Base-by-base conservation (phyloP, 2,329 filamentous ascomycete genomes). In the Fusarium mundagurra region DNA sequence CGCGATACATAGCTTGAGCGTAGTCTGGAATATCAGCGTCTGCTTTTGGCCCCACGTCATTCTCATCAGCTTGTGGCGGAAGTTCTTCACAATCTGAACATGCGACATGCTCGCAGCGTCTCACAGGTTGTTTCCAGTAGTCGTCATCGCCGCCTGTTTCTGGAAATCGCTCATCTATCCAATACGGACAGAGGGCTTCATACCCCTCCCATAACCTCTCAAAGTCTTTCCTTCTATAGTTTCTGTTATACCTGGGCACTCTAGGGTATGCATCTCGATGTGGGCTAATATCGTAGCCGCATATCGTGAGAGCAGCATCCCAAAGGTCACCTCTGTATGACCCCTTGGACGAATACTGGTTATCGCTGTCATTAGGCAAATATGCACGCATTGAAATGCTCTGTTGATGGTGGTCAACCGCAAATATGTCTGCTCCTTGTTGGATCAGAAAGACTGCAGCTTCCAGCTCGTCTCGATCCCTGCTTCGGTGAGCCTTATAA, bases 281-380 rank as follows among this genome's bases (percentile, higher is more conserved):
- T 13, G 24, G 1, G 1, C 8, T 4, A 0, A 74, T 31, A 14
- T 67, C 55, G 13, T 74, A 57, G 1, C 68, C 71, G 9, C 71
- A 72, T 16, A 45, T 61, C 1, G 39, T 41, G 2, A 74, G 51
- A 18, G 64, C 55, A 8, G 64, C 67, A 27, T 74, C 72, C 72
- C 68, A 74, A 5, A 74, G 58, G 22, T 74, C 71, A 1, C 72
- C 72, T 18, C 58, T 47, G n/a, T 69, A 74, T 20, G 55, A 58
- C 6, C 67, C 68, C 10, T 48, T 68, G 7, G 62, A 61, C 4
- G 65, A 67, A 16, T 68, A 61, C 5, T 61, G 54, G 3, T 61
- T 68, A 33, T 68, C 54, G 17, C 43, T 47, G n/a, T 61, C 47
- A 8, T 68, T 68, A 1, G 65, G 47, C 3, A 67, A 16, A 22